phyloP scores from a whole-genome alignment of 2,329 filamentous ascomycete genomes.

The Didymella exigua region DNA sequence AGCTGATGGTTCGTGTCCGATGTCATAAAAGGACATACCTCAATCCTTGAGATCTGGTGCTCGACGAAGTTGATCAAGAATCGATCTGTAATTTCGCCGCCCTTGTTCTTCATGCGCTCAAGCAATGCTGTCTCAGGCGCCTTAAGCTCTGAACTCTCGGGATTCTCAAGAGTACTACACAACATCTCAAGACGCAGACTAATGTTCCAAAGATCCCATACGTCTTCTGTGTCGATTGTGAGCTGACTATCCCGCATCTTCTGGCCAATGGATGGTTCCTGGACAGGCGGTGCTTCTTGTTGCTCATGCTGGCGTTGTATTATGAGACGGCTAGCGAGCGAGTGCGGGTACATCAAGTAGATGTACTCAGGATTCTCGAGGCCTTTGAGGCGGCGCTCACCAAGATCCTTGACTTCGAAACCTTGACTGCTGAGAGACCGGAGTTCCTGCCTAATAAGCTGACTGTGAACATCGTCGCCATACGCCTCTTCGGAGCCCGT shows the following conservation, averaged over 20 bases:
- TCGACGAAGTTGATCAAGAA: constrained; percentile 90
- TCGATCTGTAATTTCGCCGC: constrained; percentile 85
- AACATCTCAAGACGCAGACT: constrained; percentile 90
- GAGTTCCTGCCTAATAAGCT: constrained; percentile 83
- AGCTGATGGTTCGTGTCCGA: constrained; percentile 16
- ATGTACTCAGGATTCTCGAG: constrained; percentile 96
- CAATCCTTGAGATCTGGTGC: constrained; percentile 93
- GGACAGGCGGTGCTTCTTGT: constrained; percentile 43
- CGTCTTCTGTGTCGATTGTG: constrained; percentile 80
- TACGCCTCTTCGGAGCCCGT: constrained; percentile 74
- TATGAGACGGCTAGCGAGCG: constrained; percentile 78
- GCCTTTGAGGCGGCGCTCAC: constrained; percentile 93
- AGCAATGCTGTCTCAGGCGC: constrained; percentile 83
- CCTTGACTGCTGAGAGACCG: constrained; percentile 86
- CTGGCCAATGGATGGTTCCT: constrained; percentile 61
- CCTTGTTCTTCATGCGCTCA: constrained; percentile 72
- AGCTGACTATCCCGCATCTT: constrained; percentile 68
- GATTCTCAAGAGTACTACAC: constrained; percentile 83
- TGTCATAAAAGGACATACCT: constrained; percentile 65
- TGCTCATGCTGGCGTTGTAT: constrained; percentile 63
- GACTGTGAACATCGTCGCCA: constrained; percentile 74
- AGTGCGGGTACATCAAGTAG: constrained; percentile 93
- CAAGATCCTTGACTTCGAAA: constrained; percentile 95
- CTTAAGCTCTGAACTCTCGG: constrained; percentile 67
- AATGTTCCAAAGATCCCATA: constrained; percentile 90